phyloP scores from a whole-genome alignment of 2,329 filamentous ascomycete genomes.

The Diaporthe sp. region DNA sequence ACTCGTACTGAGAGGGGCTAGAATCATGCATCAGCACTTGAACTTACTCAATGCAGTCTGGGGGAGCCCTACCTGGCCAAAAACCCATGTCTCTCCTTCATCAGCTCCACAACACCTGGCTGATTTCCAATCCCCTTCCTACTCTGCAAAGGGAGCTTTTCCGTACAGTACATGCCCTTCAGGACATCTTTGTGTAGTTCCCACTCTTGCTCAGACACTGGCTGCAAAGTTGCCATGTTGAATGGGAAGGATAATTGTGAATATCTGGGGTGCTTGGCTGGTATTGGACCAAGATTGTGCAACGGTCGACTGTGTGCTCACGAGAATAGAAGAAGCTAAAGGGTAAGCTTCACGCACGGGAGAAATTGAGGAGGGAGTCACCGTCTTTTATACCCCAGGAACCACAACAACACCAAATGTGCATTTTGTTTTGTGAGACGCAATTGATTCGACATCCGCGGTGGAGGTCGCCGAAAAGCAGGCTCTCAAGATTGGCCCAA shows the following conservation, averaged over 20 bases:
- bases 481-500: background rate
- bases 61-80: background rate
- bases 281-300: too few relatives aligned
- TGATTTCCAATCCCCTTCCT: background rate
- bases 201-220: background rate
- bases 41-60: rapidly evolving
- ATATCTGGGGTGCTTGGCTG: rapidly evolving
- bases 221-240: background rate
- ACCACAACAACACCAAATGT: too few relatives aligned
- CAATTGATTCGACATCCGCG: too few relatives aligned
- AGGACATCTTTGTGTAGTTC: background rate
- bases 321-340: background rate
- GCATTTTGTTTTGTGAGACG: background rate
- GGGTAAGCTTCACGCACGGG: background rate
- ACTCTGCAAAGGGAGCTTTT: background rate
- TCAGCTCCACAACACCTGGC: background rate
- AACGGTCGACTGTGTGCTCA: rapidly evolving
- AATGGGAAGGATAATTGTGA: background rate
- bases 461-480: background rate
- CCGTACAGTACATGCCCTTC: background rate
- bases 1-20: background rate
- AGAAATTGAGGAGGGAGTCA: background rate
- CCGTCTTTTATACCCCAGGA: background rate
- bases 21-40: background rate
- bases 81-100: background rate